Evolutionary conservation across 2,329 filamentous ascomycete species (phyloP).

Genomic region (Neofusicoccum ribis): DNA sequence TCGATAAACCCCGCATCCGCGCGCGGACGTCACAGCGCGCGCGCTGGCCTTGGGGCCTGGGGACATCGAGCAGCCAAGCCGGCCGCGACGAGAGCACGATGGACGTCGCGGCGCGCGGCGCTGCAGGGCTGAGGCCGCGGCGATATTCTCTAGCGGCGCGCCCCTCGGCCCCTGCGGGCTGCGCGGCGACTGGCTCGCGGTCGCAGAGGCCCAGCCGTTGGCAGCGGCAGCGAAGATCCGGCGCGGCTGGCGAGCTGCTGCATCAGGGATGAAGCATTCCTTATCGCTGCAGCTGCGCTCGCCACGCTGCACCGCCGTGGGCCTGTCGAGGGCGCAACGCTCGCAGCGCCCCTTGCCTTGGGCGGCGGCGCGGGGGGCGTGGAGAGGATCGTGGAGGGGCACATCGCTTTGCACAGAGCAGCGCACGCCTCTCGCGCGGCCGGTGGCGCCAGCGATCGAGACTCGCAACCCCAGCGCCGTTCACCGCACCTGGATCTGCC

Average conservation of each 20-base stretch:
- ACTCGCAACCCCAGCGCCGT: conserved; percentile 12
- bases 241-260: conserved; percentile 5
- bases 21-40: conserved; percentile 10
- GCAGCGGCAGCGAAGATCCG: not conserved
- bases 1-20: conserved; percentile 18
- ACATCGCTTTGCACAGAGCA: not conserved
- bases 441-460: conserved; percentile 17
- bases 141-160: not conserved
- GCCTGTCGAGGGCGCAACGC: not conserved
- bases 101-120: not conserved
- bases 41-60: not conserved
- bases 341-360: conserved; percentile 11
- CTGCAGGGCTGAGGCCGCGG: not conserved
- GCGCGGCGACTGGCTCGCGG: too few species aligned
- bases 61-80: not conserved
- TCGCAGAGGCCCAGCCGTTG: not conserved
- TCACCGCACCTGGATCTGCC: conserved; percentile 17
- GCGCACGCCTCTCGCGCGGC: conserved; percentile 13
- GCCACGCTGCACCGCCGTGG: not conserved
- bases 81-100: too few species aligned
- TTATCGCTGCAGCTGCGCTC: conserved; percentile 15
- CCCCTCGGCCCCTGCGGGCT: not conserved
- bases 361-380: not conserved
- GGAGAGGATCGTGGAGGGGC: conserved; percentile 10
- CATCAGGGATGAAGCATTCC: conserved; percentile 14